These are phyloP conservation scores for Cinchona pubescens DNA, from an alignment of 257 asterid genomes.

Conservation along the genomic window DNA sequence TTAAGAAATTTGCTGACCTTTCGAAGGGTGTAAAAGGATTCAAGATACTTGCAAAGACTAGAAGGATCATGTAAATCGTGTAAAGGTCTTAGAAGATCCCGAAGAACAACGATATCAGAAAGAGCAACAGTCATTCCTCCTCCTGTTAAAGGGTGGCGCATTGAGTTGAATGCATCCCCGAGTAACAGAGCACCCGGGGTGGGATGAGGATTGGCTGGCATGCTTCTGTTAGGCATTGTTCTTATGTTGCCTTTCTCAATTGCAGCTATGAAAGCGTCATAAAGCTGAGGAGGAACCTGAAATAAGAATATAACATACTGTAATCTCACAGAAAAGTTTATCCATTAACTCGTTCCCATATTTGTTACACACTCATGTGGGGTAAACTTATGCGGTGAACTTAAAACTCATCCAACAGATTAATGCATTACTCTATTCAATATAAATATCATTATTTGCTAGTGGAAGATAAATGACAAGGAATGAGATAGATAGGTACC, in stretches of 20 bases:
- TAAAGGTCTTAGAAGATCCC: slow-evolving; percentile 32
- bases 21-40: slow-evolving; percentile 34
- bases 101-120: slow-evolving; percentile 32
- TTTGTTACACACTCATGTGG: too few relatives aligned
- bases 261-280: slow-evolving; percentile 29
- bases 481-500: slow-evolving; percentile 9
- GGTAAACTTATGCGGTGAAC: too few relatives aligned
- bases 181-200: slow-evolving; percentile 36
- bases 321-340: too few relatives aligned
- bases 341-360: too few relatives aligned
- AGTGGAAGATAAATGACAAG: background rate
- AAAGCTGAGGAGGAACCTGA: slow-evolving; percentile 35
- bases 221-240: slow-evolving; percentile 41
- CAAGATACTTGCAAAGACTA: slow-evolving; percentile 26
- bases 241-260: slow-evolving; percentile 32
- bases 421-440: too few relatives aligned
- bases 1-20: slow-evolving; percentile 19
- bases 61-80: slow-evolving; percentile 22
- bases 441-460: background rate
- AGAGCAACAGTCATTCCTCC: slow-evolving; percentile 48
- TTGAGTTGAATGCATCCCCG: slow-evolving; percentile 45
- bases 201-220: slow-evolving; percentile 42
- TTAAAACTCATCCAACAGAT: too few relatives aligned
- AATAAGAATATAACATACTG: too few relatives aligned
- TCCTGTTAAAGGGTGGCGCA: slow-evolving; percentile 42